Conservation (phyloP, 2,329 filamentous ascomycete species). For the Albifimbria verrucaria region DNA sequence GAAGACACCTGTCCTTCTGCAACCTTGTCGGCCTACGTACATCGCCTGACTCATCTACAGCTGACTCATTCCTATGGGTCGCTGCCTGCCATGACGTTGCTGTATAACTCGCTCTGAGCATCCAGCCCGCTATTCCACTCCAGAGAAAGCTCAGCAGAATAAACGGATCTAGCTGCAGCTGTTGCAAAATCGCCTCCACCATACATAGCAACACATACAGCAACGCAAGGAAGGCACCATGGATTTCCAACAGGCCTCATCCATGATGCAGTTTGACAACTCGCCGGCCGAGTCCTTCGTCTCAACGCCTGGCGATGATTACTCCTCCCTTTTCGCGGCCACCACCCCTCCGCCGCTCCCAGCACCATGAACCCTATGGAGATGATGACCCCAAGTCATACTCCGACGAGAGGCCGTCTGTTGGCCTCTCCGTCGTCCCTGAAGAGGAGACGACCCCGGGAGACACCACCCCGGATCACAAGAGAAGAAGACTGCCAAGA, state of each 20-base stretch:
- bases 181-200: too few species aligned
- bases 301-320: conserved; percentile 46
- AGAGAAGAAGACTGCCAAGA: conserved; percentile 78
- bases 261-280: conserved; percentile 49
- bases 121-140: conserved; percentile 4
- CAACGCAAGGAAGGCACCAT: conserved; percentile 24
- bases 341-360: conserved; percentile 24
- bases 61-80: conserved; percentile 17
- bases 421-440: conserved; percentile 18
- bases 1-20: conserved; percentile 8
- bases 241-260: conserved; percentile 38
- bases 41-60: conserved; percentile 16
- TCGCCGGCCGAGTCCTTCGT: conserved; percentile 54
- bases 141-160: too few species aligned
- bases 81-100: conserved; percentile 19
- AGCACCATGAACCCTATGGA: conserved; percentile 43
- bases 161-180: too few species aligned
- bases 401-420: conserved; percentile 25
- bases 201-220: conserved; percentile 7
- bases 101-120: conserved; percentile 12
- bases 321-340: conserved; percentile 44
- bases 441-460: conserved; percentile 10
- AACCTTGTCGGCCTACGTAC: conserved; percentile 2
- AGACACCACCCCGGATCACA: conserved; percentile 11
- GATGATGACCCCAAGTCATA: conserved; percentile 47